Evolutionary conservation across 2,329 filamentous ascomycete genomes (phyloP).

Genomic region (Drechslera avenae): DNA sequence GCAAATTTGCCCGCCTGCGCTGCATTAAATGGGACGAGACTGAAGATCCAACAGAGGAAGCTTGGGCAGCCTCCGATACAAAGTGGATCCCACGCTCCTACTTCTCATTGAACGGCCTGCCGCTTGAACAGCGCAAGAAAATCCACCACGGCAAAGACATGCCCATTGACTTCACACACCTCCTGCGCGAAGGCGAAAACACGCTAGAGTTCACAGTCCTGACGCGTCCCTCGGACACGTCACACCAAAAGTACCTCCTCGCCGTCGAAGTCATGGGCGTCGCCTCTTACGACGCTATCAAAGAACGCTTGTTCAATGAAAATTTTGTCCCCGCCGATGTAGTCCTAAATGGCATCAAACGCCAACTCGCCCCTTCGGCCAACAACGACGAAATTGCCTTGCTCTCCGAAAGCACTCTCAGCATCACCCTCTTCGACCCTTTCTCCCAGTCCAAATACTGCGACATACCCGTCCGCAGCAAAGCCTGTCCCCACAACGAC

Average conservation of each 20-base stretch:
- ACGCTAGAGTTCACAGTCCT: constrained; percentile 57
- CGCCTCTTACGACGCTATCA: constrained; percentile 49
- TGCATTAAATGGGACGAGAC: constrained; percentile 58
- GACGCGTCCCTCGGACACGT: constrained; percentile 38
- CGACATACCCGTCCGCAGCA: constrained; percentile 72
- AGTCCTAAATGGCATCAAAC: constrained; percentile 64
- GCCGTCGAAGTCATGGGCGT: constrained; percentile 74
- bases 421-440: constrained; percentile 55
- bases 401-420: constrained; percentile 48
- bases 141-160: constrained; percentile 75
- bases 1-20: constrained; percentile 70
- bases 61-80: constrained; percentile 69
- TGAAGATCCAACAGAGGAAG: constrained; percentile 47
- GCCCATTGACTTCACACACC: constrained; percentile 72
- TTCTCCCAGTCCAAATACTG: constrained; percentile 60
- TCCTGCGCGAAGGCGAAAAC: constrained; percentile 66
- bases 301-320: constrained; percentile 25
- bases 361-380: constrained; percentile 47
- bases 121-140: constrained; percentile 66
- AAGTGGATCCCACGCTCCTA: constrained; percentile 73
- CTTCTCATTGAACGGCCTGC: constrained; percentile 67
- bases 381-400: constrained; percentile 66
- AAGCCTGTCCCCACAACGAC: constrained; percentile 74
- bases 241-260: constrained; percentile 60
- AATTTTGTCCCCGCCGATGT: constrained; percentile 51